phyloP scores from a whole-genome alignment of 306 rosid species.

The Canavalia gladiata region DNA sequence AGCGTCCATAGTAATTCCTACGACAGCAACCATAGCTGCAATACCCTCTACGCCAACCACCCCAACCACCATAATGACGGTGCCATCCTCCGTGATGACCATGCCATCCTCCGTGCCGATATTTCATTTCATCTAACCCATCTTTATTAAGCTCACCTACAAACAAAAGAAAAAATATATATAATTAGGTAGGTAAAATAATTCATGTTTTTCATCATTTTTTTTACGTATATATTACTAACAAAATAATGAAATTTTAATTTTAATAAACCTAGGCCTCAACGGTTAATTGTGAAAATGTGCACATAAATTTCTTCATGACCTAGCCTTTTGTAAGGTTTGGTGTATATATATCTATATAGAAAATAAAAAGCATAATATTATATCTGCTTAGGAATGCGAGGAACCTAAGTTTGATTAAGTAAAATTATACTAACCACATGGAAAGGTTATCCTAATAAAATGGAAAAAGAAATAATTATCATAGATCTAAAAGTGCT shows the following conservation, averaged over 20 bases:
- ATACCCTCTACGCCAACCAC: background rate
- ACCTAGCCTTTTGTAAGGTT: too few species aligned
- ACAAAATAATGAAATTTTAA: too few species aligned
- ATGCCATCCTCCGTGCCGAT: background rate
- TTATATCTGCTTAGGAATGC: too few species aligned
- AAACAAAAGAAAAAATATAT: background rate
- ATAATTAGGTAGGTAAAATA: background rate
- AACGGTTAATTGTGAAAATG: background rate
- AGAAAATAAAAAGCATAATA: too few species aligned
- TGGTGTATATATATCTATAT: too few species aligned
- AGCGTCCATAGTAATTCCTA: slow-evolving; percentile 24
- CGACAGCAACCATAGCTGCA: slow-evolving; percentile 14
- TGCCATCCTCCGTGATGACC: background rate
- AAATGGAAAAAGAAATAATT: too few species aligned
- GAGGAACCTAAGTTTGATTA: too few species aligned
- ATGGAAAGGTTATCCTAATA: too few species aligned
- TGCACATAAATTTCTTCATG: background rate
- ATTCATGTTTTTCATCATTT: background rate
- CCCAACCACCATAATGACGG: background rate
- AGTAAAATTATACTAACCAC: too few species aligned
- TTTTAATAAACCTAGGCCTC: too few species aligned
- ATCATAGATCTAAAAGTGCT: too few species aligned
- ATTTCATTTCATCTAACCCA: slow-evolving; percentile 10
- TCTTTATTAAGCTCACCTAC: background rate
- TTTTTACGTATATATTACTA: background rate